phyloP scores from a whole-genome alignment of 2,329 filamentous ascomycete species.

The Ciborinia camelliae region DNA sequence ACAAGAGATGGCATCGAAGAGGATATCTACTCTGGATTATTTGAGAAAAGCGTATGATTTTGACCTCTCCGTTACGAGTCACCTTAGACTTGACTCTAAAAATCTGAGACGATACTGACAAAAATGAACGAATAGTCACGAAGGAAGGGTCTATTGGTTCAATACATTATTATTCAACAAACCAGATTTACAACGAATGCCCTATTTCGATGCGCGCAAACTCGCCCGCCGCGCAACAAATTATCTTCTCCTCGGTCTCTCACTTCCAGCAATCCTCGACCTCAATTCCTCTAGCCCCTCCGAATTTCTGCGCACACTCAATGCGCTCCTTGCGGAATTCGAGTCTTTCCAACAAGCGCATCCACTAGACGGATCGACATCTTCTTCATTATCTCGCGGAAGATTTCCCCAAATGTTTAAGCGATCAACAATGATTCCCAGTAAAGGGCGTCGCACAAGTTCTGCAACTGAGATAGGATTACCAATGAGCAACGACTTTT shows the following conservation, averaged over 20 bases:
- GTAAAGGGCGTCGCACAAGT: conserved; percentile 56
- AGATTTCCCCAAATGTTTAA: conserved; percentile 83
- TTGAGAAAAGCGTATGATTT: conserved; percentile 77
- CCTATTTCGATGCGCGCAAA: conserved; percentile 81
- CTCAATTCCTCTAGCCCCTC: conserved; percentile 73
- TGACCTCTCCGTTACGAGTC: not conserved
- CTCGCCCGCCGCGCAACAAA: conserved; percentile 88
- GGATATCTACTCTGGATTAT: conserved; percentile 92
- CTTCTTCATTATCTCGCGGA: conserved; percentile 67
- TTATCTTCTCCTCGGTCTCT: conserved; percentile 88
- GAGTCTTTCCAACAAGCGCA: conserved; percentile 90
- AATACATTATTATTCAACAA: conserved; percentile 93
- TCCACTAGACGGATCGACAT: conserved; percentile 66
- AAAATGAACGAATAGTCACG: conserved; percentile 59
- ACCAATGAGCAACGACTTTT: conserved; percentile 47
- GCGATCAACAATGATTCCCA: conserved; percentile 50
- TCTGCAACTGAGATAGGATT: conserved; percentile 58
- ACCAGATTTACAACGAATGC: conserved; percentile 72
- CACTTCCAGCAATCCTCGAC: conserved; percentile 84
- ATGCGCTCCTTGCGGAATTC: conserved; percentile 83
- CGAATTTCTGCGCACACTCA: conserved; percentile 85
- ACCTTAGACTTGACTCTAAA: not conserved
- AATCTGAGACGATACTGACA: not conserved
- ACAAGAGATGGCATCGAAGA: conserved; percentile 82
- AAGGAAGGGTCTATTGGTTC: conserved; percentile 96